Base-by-base conservation (phyloP, 1,284 basidiomycete species). In the Sanghuangporus sanghuang region DNA sequence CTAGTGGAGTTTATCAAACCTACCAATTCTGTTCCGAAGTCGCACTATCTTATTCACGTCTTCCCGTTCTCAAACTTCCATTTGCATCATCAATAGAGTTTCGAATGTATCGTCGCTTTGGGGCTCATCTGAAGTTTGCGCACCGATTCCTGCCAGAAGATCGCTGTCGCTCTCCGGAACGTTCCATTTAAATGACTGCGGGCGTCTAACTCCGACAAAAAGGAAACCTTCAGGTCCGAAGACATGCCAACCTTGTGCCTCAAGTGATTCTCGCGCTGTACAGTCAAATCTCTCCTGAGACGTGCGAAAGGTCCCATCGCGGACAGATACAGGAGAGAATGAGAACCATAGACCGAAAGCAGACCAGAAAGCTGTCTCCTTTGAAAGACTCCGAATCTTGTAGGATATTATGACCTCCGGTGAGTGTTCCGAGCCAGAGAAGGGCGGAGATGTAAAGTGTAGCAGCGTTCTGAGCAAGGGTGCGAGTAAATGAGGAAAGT, bases 341-440 rank as follows among this genome's bases (percentile, higher is more conserved):
- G 79, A 72, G 75, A 94, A 95, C 92, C 91, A 95, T 0, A 89
- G 73, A 16, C 92, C 91, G 67, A 95, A 90, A 0, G 87, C 87
- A 11, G 80, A 78, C 92, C 92, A 95, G 73, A 95, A 95, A 0
- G 86, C 79, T 1, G 85, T 79, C 71, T 95, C 93, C 69, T 92
- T 93, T 1, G 80, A 67, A 46, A 93, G 77, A 65, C 89, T 92
- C 40, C 92, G 86, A 49, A 92, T 78, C 74, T 88, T 92, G 80
- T 93, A 92, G 0, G 87, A 86, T 35, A 90, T 84, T 39, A 86
- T 71, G 49, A 91, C 69, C 46, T 73, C 67, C 9, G 71, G 63
- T 0, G 71, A 61, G 0, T 59, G 39, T 16, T 57, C 49, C 1
- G 27, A 14, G 53, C 9, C 57, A 5, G 61, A 65, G 67, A 82